A percentile compares a stretch with the other conserved stretches of the same genome.
These are phyloP conservation scores for Penicillium sp. DNA, from an alignment of 2,329 filamentous ascomycete genomes.

Conservation along the genomic window DNA sequence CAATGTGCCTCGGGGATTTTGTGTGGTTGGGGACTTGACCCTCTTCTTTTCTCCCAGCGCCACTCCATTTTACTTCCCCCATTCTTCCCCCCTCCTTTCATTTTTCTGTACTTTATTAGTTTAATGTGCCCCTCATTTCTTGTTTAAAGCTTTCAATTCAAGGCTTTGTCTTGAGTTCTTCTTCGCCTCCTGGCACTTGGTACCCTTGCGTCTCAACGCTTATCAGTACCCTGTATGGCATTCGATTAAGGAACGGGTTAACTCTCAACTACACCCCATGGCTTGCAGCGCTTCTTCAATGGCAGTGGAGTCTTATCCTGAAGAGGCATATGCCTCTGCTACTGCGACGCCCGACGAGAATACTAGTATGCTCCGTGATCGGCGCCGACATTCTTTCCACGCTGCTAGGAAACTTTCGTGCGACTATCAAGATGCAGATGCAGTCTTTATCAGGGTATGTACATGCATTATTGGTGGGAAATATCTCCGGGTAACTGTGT, in stretches of 20 bases:
- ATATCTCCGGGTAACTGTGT: background rate
- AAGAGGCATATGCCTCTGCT: conserved; percentile 25
- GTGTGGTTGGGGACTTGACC: conserved; percentile 16
- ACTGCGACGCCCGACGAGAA: conserved; percentile 31
- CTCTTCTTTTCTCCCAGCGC: background rate
- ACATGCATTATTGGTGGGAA: background rate
- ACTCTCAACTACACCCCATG: conserved; percentile 25
- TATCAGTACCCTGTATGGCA: conserved; percentile 1
- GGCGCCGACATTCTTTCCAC: conserved; percentile 47
- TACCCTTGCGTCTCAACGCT: conserved; percentile 1
- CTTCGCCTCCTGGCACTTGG: background rate
- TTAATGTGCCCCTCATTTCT: conserved; percentile 1
- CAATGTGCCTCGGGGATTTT: conserved; percentile 19
- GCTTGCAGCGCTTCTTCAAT: conserved; percentile 40
- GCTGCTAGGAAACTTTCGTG: conserved; percentile 41
- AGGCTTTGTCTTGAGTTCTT: background rate
- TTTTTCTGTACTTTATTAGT: background rate
- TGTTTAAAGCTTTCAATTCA: background rate
- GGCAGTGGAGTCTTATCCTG: conserved; percentile 37
- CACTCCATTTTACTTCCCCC: background rate
- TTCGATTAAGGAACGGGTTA: background rate
- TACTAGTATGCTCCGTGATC: conserved; percentile 35
- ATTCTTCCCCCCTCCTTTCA: conserved; percentile 1
- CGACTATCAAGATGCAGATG: conserved; percentile 43
- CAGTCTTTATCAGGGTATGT: conserved; percentile 43